Percentiles rank a stretch among this genome's conserved stretches.
These are phyloP conservation scores for Pseudonitzschia pungens DNA, from an alignment of 108 stramenopile genomes.

Conservation along the genomic window DNA sequence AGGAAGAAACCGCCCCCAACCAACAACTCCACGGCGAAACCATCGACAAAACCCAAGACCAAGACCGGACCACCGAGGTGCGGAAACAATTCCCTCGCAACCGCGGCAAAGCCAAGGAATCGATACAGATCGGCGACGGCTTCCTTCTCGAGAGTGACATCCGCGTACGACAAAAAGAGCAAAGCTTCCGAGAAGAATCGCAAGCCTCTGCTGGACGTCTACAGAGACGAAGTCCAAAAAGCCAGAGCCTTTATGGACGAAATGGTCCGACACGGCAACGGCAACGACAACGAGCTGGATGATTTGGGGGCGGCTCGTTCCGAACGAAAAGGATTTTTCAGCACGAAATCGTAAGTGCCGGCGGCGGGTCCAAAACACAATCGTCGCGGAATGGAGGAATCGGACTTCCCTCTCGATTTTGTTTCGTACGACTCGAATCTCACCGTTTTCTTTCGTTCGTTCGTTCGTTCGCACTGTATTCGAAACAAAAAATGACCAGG, in stretches of 20 bases:
- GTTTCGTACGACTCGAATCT: not conserved
- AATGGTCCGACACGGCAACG: slow-evolving; percentile 10
- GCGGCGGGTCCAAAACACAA: not conserved
- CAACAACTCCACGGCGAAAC: not conserved
- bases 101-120: not conserved
- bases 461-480: not conserved
- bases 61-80: not conserved
- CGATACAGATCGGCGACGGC: not conserved
- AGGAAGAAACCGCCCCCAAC: not conserved
- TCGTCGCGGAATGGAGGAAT: not conserved
- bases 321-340: not conserved
- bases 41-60: not conserved
- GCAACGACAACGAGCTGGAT: not conserved
- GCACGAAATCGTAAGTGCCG: slow-evolving; percentile 17
- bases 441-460: not conserved
- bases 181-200: not conserved
- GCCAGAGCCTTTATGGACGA: slow-evolving; percentile 19
- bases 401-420: not conserved
- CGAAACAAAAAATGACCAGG: not conserved
- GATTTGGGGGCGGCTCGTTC: not conserved
- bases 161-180: not conserved
- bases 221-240: slow-evolving; percentile 10
- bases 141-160: slow-evolving; percentile 12
- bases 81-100: not conserved
- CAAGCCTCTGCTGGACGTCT: slow-evolving; percentile 14